Base-by-base conservation (phyloP, 2,329 filamentous ascomycete species). In the Graphium sp. region DNA sequence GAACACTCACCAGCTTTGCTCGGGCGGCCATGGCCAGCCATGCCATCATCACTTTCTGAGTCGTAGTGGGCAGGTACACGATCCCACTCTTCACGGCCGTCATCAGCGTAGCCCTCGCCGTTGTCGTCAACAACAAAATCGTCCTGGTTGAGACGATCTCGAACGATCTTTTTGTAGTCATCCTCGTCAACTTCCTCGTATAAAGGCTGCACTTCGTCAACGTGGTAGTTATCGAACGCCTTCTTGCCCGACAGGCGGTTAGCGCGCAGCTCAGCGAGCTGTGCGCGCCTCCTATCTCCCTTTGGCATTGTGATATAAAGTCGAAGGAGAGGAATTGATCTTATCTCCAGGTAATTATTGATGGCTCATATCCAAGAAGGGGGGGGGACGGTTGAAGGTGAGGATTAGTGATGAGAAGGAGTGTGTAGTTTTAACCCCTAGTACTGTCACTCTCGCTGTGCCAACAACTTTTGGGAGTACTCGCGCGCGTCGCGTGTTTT, bases 121-220 rank as follows among this genome's bases (percentile, higher is more conserved):
- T 94, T 92, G 56, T 98, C 89, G 58, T 95, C 89, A 34, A 98
- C 85, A 29, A 98, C 87, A 45, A 98, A 98, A 55, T 98, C 89
- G 43, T 98, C 89, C 44, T 92, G 66, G 46, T 95, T 81, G 29
- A 98, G 62, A 26, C 89, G 76, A 32, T 77, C 73, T 23, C 89
- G 72, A 10, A 98, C 84, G 39, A 95, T 77, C 50, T 91, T 91
- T 60, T 94, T 94, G 62, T 98, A 98, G 29, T 81, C 80, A 44
- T 89, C 87, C 44, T 98, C 89, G 46, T 95, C 85, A 26, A 98
- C 84, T 44, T 92, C 85, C 37, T 95, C 89, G 56, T 95, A 98
- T 24, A 98, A 61, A 40, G 81, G 73, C 38, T 76, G 70, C 42
- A 81, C 78, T 36, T 95, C 76, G 42, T 83, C 70, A 35, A 94